phyloP scores from a whole-genome alignment of 1,284 basidiomycete species.

The Gymnopus androsaceus region DNA sequence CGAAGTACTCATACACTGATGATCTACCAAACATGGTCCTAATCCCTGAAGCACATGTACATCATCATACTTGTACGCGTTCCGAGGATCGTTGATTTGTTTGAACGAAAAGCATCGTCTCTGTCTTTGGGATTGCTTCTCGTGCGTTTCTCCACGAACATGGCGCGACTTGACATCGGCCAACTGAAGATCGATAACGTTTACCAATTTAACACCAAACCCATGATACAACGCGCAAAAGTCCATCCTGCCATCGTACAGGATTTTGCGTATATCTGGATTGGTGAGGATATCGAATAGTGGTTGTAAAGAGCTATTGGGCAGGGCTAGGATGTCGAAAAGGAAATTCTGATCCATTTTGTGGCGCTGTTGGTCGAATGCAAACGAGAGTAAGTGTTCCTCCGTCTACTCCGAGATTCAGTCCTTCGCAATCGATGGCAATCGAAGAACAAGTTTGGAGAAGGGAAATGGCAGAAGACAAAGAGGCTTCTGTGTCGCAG shows the following conservation, averaged over 20 bases:
- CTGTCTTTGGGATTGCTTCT: background rate
- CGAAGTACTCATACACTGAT: background rate
- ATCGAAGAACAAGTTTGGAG: background rate
- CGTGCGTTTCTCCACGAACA: background rate
- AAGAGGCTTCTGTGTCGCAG: background rate
- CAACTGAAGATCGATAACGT: slow-evolving; percentile 13
- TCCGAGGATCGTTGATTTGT: slow-evolving; percentile 1
- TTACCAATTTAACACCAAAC: background rate
- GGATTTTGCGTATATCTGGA: slow-evolving; percentile 1
- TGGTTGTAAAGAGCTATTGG: background rate
- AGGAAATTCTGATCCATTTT: background rate
- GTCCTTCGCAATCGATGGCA: slow-evolving; percentile 16
- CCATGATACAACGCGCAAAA: slow-evolving; percentile 7
- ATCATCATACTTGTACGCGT: background rate
- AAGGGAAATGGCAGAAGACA: background rate
- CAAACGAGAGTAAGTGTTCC: slow-evolving; percentile 13
- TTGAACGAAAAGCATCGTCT: slow-evolving; percentile 6
- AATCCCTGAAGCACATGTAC: slow-evolving; percentile 7
- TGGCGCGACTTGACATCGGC: slow-evolving; percentile 10
- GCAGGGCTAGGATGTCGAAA: slow-evolving; percentile 7
- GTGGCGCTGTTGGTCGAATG: slow-evolving; percentile 2
- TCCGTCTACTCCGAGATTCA: slow-evolving; percentile 10
- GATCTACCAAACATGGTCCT: slow-evolving; percentile 2
- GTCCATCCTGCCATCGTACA: slow-evolving; percentile 16
- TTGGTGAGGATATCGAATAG: slow-evolving; percentile 1